Base-by-base conservation (phyloP, 73 alveolate genomes). In the Diophrys sp. region DNA sequence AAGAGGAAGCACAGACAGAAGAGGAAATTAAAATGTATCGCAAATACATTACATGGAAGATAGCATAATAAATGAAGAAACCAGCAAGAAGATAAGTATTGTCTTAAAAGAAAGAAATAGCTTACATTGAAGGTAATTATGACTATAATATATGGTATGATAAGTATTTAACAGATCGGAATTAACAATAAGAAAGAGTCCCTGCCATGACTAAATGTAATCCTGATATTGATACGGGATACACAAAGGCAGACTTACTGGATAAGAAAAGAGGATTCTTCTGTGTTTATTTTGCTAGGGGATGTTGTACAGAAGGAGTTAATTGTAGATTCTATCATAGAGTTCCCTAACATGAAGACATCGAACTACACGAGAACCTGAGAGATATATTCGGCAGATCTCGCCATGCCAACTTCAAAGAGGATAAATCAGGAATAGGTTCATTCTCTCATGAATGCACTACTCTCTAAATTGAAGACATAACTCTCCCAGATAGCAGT, bases 121-220 rank as follows among this genome's bases (percentile, higher is more conserved):
- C 98, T 25, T 97, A 97, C 83, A 93, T 94, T 44, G 98, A 97
- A 85, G 99, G 99, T 0, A 97, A 97, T 83, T 95, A 97, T 57
- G 99, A 97, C 89, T 97, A 97, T 83, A 97, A 97, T 73, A 97
- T 96, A 8, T 97, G 99, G 99, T 97, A 94, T 80, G 99, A 96
- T 81, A 96, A 96, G 84, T 96, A 94, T 87, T 88, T 97, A 78
- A 91, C 98, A 33, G 99, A 97, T 85, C 78, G 92, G 55, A 76
- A 82, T 32, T 72, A 87, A 56, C 69, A 87, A 53, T 89, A 91
- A 67, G 98, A 96, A 81, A 94, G 91, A 79, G 93, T 92, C 1
- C 96, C 99, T 0, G 96, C 98, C 2, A 92, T 92, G 66, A 79
- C 91, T 75, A 93, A 96, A 82, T 94, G 99, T 86, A 91, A 94